A percentile compares a stretch with the other conserved stretches of the same genome.
phyloP scores from a whole-genome alignment of 2,329 filamentous ascomycete species.

The Nemania sp. region DNA sequence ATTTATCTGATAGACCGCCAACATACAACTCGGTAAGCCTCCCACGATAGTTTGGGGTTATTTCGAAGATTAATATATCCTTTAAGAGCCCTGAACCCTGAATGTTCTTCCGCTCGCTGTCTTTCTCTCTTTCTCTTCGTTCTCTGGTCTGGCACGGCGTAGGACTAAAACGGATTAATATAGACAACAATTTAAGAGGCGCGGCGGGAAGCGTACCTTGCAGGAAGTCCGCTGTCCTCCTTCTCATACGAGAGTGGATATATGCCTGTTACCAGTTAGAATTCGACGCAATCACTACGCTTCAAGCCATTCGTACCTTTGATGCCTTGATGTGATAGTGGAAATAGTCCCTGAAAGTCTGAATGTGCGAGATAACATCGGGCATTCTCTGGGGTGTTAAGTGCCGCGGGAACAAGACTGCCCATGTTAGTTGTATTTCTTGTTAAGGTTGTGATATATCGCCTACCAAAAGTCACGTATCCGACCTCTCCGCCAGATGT shows the following conservation, averaged over 20 bases:
- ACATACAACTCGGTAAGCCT: neutral
- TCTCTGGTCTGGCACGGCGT: constrained; percentile 92
- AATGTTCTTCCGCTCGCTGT: constrained; percentile 97
- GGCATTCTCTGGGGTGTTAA: constrained; percentile 89
- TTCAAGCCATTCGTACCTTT: constrained; percentile 67
- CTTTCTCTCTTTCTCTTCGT: constrained; percentile 97
- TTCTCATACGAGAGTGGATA: constrained; percentile 97
- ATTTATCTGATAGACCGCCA: constrained; percentile 11
- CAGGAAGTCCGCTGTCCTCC: constrained; percentile 96
- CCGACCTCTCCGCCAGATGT: constrained; percentile 87
- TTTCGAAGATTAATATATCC: neutral
- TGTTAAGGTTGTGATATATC: neutral
- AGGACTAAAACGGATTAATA: constrained; percentile 71
- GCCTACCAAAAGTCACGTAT: constrained; percentile 94
- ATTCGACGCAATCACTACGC: neutral
- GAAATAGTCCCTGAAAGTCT: constrained; percentile 99
- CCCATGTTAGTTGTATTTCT: constrained; percentile 35
- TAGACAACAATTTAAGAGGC: constrained; percentile 46
- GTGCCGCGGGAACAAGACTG: constrained; percentile 95
- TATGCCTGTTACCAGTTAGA: constrained; percentile 70
- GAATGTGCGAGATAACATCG: constrained; percentile 98
- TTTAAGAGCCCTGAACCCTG: constrained; percentile 59
- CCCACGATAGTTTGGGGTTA: neutral
- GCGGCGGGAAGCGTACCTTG: constrained; percentile 75
- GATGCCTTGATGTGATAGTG: constrained; percentile 99